phyloP scores from a whole-genome alignment of 306 rosid genomes.

The Aeschynomene evenia region DNA sequence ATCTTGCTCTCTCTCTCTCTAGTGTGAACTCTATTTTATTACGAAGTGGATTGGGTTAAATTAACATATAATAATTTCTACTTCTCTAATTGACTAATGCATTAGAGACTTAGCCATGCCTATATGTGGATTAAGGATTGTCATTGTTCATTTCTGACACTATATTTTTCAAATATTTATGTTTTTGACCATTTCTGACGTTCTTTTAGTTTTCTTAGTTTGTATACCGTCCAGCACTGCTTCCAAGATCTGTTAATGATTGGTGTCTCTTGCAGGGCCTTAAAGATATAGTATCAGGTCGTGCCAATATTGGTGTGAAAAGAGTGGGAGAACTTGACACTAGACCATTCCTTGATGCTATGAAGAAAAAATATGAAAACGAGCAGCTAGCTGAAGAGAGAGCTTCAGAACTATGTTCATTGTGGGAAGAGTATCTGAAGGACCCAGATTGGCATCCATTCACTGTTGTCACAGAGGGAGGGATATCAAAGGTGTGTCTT shows the following conservation, averaged over 20 bases:
- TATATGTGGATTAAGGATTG: constrained; percentile 1
- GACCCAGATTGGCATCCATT: constrained; percentile 99
- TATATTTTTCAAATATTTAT: constrained; percentile 1
- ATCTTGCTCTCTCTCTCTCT: no score
- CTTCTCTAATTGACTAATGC: constrained; percentile 7
- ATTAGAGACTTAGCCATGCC: neutral
- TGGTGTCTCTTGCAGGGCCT: constrained; percentile 51
- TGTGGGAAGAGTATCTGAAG: constrained; percentile 92
- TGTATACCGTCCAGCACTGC: constrained; percentile 4
- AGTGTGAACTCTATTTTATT: neutral
- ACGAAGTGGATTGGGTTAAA: neutral
- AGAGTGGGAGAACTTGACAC: constrained; percentile 95
- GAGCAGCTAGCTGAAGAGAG: constrained; percentile 80
- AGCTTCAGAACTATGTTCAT: constrained; percentile 79
- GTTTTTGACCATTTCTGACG: neutral
- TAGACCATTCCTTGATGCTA: constrained; percentile 74
- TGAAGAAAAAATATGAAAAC: constrained; percentile 69
- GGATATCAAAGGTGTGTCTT: constrained; percentile 47
- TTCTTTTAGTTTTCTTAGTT: constrained; percentile 4
- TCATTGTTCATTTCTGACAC: constrained; percentile 17
- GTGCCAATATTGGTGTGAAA: constrained; percentile 61
- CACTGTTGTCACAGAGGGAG: constrained; percentile 47
- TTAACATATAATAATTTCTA: neutral
- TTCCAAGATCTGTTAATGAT: neutral
- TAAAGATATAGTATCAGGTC: constrained; percentile 56